Base-by-base conservation (phyloP, 805 yeast species). In the Sugiyamaella smithiae region DNA sequence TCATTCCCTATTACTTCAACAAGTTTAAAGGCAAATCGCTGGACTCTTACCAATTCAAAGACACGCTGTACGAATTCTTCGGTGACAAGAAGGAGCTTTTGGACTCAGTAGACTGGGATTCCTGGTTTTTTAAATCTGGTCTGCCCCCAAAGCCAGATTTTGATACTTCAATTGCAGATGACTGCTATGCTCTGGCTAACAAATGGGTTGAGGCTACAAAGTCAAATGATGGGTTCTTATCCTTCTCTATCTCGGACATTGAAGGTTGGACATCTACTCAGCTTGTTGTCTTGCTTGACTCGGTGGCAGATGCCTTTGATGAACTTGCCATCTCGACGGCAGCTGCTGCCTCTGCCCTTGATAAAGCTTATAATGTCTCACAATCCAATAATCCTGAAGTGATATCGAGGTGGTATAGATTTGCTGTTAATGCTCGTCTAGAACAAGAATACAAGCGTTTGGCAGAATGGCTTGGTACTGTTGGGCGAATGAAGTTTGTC, bases 401-500 rank as follows among this genome's bases (percentile, higher is more conserved):
- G 44, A 72, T 83, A 37, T 84, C 83, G 68, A 78, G 95, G 63
- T 85, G 88, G 83, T 87, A 74, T 65, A 72, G 81, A 51, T 74
- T 88, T 46, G 81, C 85, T 57, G 72, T 87, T 5, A 68, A 73
- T 0, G 84, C 84, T 25, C 69, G 73, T 24, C 68, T 79, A 48
- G 65, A 71, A 28, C 69, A 71, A 45, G 57, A 59, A 33, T 77
- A 83, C 63, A 68, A 67, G 49, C 68, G 67, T 38, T 69, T 89
- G 40, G 88, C 95, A 2, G 78, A 80, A 46, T 89, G 96, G 96
- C 74, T 89, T 48, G 95, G 91, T 9, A 82, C 90, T 2, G 93
- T 89, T 19, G 97, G 97, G 17, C 78, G 97, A 72, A 89, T 89
- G 97, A 89, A 89, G 70, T 89, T 83, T 62, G 96, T 87, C 22